These are phyloP conservation scores for Pisolithus albus DNA, from an alignment of 768 basidiomycete species.

Conservation along the genomic window DNA sequence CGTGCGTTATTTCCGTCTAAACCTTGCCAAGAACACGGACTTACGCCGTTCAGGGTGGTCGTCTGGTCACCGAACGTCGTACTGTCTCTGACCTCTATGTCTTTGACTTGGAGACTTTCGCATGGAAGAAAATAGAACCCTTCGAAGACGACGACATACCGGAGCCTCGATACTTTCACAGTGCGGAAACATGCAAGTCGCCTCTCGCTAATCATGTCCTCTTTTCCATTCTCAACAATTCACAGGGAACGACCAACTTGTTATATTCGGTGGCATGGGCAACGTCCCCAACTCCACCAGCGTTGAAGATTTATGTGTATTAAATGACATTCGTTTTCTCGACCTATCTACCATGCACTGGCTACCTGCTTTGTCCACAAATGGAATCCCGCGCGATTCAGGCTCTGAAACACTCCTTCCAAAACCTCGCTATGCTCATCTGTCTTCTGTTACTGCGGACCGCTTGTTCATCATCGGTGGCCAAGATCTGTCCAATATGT, in stretches of 20 bases:
- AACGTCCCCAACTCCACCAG: slow-evolving; percentile 63
- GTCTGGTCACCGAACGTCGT: slow-evolving; percentile 75
- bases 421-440: slow-evolving; percentile 88
- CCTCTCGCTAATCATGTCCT: not conserved
- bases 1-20: slow-evolving; percentile 36
- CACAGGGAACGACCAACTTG: slow-evolving; percentile 77
- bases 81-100: slow-evolving; percentile 90
- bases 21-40: not conserved
- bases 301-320: slow-evolving; percentile 81
- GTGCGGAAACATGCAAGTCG: slow-evolving; percentile 69
- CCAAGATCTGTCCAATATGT: slow-evolving; percentile 88
- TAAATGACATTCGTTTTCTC: slow-evolving; percentile 89
- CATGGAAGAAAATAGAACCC: slow-evolving; percentile 67
- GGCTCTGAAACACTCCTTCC: slow-evolving; percentile 52
- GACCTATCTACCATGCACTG: slow-evolving; percentile 67
- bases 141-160: slow-evolving; percentile 66
- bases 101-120: slow-evolving; percentile 76
- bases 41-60: slow-evolving; percentile 59
- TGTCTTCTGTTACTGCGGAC: slow-evolving; percentile 81
- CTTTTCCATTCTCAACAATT: slow-evolving; percentile 10
- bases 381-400: slow-evolving; percentile 26
- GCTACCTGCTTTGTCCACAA: slow-evolving; percentile 43
- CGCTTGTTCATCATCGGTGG: slow-evolving; percentile 90
- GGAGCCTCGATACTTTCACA: slow-evolving; percentile 90
- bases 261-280: slow-evolving; percentile 95